phyloP scores from a whole-genome alignment of 2,329 filamentous ascomycete species.

The Sphaerulina vaccinii region DNA sequence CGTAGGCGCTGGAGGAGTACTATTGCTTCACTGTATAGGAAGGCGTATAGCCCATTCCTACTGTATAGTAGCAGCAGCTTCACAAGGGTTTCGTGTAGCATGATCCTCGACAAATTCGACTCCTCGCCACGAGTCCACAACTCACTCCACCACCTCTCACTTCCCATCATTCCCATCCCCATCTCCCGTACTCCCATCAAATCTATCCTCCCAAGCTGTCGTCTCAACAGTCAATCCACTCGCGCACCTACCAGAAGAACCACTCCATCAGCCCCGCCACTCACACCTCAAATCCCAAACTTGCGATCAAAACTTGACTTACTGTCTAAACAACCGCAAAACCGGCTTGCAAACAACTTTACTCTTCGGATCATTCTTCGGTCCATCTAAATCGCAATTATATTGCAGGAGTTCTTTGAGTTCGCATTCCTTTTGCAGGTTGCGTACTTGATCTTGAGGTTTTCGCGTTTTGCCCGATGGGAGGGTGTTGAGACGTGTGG shows the following conservation, averaged over 20 bases:
- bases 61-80: not conserved
- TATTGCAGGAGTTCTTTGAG: conserved; percentile 63
- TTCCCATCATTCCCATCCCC: not conserved
- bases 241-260: conserved; percentile 44
- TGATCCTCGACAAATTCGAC: not conserved
- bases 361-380: conserved; percentile 42
- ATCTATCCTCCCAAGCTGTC: conserved; percentile 57
- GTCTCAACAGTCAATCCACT: conserved; percentile 61
- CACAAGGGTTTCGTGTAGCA: not conserved
- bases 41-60: not conserved
- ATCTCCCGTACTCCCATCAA: conserved; percentile 21
- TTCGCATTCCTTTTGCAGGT: conserved; percentile 52
- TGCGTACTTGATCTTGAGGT: conserved; percentile 45
- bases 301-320: conserved; percentile 34
- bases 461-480: conserved; percentile 55
- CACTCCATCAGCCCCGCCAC: not conserved
- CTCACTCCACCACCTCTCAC: not conserved
- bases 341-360: conserved; percentile 57
- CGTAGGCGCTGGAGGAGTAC: conserved; percentile 13
- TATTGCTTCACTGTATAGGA: conserved; percentile 1
- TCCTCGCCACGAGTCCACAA: not conserved
- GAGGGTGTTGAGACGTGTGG: conserved; percentile 52
- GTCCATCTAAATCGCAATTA: conserved; percentile 55
- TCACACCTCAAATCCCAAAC: not conserved
- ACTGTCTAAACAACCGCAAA: conserved; percentile 59